Evolutionary conservation across 148 eudicot genomes (phyloP), one percentile per base, ranked within the genome.

Genomic region (Salicornia ramosissima): DNA sequence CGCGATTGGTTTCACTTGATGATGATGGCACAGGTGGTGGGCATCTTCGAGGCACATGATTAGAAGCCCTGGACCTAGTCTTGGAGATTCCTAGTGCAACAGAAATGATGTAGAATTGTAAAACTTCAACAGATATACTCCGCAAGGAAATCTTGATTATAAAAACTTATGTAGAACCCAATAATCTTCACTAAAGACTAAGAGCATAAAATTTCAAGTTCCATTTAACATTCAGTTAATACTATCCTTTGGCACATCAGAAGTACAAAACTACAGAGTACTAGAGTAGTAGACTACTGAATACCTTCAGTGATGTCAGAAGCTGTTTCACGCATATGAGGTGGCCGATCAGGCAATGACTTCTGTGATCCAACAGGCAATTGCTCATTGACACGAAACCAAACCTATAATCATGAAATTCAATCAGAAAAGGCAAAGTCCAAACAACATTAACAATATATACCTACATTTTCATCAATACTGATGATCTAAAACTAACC

Each of bases 321-420:
- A 65, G 77, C 75, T 64, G 79, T 67, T 68, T 84, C 89, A 55
- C 62, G 76, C 89, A 87, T 81, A 61, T 87, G 96, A 2, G 91
- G 96, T 33, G 96, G 91, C 72, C 83, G 82, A 65, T 95, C 96
- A 73, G 99, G 99, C 70, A 95, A 83, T 11, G 97, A 85, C 84
- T 87, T 91, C 76, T 89, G 97, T 58, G 77, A 58, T 30, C 77
- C 96, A 43, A 74, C 88, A 39, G 99, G 96, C 63, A 95, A 80
- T n/a, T 84, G 86, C 74, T 80, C 85, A 78, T 91, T 95, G 73
- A 89, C 97, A 74, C 93, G 97, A 83, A 95, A 91, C 99, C 99
- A 95, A 15, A 95, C 89, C 99, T 95, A 85, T 60, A 61, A 76
- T 58, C 30, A 56, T n/a, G 50, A 74, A 39, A 22, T 9, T 15